phyloP scores from a whole-genome alignment of 2,329 filamentous ascomycete species.

The Shiraia sp. region DNA sequence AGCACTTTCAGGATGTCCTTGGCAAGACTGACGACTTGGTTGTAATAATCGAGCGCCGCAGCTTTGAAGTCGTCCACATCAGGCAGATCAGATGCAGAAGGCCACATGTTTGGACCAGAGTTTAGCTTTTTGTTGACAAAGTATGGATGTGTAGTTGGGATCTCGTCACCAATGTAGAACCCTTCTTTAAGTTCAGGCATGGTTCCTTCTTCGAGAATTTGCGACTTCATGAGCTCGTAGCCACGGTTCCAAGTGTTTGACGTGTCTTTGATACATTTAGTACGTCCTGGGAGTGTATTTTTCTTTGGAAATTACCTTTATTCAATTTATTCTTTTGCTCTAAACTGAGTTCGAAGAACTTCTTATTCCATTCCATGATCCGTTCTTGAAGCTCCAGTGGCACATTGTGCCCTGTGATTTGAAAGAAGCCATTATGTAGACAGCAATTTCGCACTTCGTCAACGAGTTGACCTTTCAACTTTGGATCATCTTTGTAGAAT shows the following conservation, averaged over 20 bases:
- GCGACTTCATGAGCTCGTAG: conserved; percentile 49
- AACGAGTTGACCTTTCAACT: conserved; percentile 30
- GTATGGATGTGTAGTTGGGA: conserved; percentile 45
- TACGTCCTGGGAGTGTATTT: not conserved
- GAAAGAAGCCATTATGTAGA: conserved; percentile 50
- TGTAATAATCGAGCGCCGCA: conserved; percentile 49
- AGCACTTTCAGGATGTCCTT: conserved; percentile 48
- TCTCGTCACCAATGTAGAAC: conserved; percentile 48
- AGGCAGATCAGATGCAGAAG: conserved; percentile 18
- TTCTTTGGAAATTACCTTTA: conserved; percentile 34
- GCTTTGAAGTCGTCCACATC: conserved; percentile 40
- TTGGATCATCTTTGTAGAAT: conserved; percentile 30
- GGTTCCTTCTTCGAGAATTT: conserved; percentile 49
- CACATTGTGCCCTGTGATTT: conserved; percentile 49
- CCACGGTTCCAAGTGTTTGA: conserved; percentile 48
- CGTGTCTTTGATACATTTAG: conserved; percentile 24
- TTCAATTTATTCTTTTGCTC: conserved; percentile 48
- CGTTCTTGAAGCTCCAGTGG: conserved; percentile 43
- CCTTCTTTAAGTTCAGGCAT: conserved; percentile 51
- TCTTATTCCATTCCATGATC: conserved; percentile 45
- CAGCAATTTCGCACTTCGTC: conserved; percentile 35
- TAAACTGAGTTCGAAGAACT: conserved; percentile 47
- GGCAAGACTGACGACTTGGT: conserved; percentile 44
- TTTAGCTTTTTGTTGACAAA: conserved; percentile 45
- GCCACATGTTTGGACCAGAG: conserved; percentile 49